Percentiles rank a stretch among this genome's conserved stretches.
Conservation (phyloP, 2,329 filamentous ascomycete genomes). For the Coniochaeta ligniaria region DNA sequence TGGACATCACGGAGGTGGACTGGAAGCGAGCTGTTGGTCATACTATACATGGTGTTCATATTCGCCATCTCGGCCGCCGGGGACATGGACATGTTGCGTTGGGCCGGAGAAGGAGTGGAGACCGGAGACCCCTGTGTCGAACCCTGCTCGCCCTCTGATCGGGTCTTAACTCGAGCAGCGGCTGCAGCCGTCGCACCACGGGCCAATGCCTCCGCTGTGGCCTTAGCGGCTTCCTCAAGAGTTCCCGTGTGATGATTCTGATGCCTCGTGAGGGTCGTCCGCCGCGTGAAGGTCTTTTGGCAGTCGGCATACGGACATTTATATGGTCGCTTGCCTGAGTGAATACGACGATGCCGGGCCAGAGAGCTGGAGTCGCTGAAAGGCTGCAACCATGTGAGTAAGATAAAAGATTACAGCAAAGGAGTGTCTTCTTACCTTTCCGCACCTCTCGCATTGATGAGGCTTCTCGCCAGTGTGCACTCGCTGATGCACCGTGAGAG, state of each 20-base stretch:
- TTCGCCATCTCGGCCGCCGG: constrained; percentile 68
- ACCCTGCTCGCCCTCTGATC: constrained; percentile 64
- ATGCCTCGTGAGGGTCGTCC: constrained; percentile 89
- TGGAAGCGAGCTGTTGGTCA: constrained; percentile 72
- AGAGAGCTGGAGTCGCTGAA: constrained; percentile 96
- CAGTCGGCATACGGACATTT: constrained; percentile 97
- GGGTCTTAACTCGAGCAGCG: constrained; percentile 30
- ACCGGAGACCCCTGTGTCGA: constrained; percentile 68
- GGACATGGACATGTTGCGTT: constrained; percentile 72
- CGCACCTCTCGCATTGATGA: constrained; percentile 93
- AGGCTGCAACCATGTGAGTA: constrained; percentile 49
- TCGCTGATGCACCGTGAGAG: constrained; percentile 88
- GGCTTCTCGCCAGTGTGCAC: constrained; percentile 98
- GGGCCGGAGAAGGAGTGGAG: constrained; percentile 77
- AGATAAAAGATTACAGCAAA: not conserved
- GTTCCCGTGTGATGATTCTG: constrained; percentile 95
- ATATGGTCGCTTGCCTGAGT: constrained; percentile 92
- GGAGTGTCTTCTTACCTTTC: constrained; percentile 62
- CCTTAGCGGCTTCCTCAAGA: constrained; percentile 84
- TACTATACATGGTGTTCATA: constrained; percentile 53
- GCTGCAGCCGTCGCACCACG: constrained; percentile 29
- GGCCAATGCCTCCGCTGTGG: constrained; percentile 80
- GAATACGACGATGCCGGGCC: constrained; percentile 86
- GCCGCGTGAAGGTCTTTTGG: constrained; percentile 95
- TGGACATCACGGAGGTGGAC: constrained; percentile 74